A percentile compares a stretch with the other conserved stretches of the same genome.
Evolutionary conservation across 192 early-diverging fungal genomes (phyloP).

Genomic region (Mortierella hygrophila): DNA sequence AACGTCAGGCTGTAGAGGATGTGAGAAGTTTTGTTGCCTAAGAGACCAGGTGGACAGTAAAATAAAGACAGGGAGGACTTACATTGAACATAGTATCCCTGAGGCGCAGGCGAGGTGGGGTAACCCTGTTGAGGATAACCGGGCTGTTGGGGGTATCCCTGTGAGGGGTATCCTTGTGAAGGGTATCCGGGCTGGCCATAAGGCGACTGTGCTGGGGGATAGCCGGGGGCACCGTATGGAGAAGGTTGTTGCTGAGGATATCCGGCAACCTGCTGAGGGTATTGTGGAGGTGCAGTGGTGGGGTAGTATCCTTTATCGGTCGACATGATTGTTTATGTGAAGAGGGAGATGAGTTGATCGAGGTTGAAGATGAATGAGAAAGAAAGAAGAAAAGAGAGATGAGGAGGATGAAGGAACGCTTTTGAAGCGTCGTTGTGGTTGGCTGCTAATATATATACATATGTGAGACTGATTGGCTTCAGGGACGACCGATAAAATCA

Average conservation of each 20-base stretch:
- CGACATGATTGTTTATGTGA: slow-evolving; percentile 6
- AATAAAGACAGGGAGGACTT: neutral
- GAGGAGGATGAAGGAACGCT: neutral
- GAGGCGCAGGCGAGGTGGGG: neutral
- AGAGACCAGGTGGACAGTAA: neutral
- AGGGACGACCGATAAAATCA: neutral
- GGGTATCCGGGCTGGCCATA: slow-evolving; percentile 24
- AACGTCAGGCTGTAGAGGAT: neutral
- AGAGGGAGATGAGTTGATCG: neutral
- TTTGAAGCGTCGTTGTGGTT: neutral
- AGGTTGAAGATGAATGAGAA: neutral
- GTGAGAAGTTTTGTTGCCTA: neutral
- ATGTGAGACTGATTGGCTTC: neutral
- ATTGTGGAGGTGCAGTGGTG: slow-evolving; percentile 30
- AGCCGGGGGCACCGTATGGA: neutral
- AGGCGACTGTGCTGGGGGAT: neutral
- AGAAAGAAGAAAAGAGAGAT: neutral
- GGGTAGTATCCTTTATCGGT: slow-evolving; percentile 41
- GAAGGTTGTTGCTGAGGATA: neutral
- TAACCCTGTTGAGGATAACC: slow-evolving; percentile 27
- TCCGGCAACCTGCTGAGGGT: slow-evolving; percentile 28
- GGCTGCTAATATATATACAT: neutral
- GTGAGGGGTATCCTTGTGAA: neutral
- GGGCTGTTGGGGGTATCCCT: neutral
- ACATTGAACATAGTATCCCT: slow-evolving; percentile 18